phyloP scores from a whole-genome alignment of 2,329 filamentous ascomycete genomes.

The Sarocladium brachiariae region DNA sequence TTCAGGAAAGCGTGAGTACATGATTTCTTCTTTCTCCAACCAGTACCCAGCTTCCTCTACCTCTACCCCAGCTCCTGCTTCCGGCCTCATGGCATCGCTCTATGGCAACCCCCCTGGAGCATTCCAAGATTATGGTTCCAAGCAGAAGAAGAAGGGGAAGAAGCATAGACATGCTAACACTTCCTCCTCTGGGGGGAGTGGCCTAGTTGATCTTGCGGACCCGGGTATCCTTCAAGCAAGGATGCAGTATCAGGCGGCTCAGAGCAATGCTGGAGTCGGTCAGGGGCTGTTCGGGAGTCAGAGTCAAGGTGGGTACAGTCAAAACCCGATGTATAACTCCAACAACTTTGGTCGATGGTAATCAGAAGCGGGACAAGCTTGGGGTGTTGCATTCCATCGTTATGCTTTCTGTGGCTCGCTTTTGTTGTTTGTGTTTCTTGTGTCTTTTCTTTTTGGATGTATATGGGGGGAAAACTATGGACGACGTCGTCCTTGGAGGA shows the following conservation, averaged over 20 bases:
- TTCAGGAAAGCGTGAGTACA: constrained; percentile 96
- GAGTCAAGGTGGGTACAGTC: constrained; percentile 92
- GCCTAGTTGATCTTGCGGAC: constrained; percentile 99
- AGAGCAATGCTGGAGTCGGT: constrained; percentile 75
- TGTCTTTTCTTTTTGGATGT: constrained; percentile 16
- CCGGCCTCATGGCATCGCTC: constrained; percentile 84
- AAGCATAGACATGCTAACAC: constrained; percentile 99
- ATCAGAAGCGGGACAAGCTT: constrained; percentile 13
- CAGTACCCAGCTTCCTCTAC: constrained; percentile 76
- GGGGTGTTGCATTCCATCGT: constrained; percentile 15
- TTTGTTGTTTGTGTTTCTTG: too few relatives aligned
- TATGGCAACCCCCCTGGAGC: constrained; percentile 80
- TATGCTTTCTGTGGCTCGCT: constrained; percentile 17
- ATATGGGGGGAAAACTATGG: constrained; percentile 12
- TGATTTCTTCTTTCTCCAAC: constrained; percentile 86
- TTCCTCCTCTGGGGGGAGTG: constrained; percentile 99
- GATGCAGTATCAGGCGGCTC: constrained; percentile 83
- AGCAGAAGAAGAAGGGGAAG: constrained; percentile 99
- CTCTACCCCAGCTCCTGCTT: constrained; percentile 81
- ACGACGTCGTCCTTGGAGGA: neutral
- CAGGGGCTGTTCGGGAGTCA: constrained; percentile 86
- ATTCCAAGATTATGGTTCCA: constrained; percentile 87
- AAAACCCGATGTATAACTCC: constrained; percentile 74
- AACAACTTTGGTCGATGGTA: constrained; percentile 52
- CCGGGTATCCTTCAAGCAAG: constrained; percentile 98